Base-by-base conservation (phyloP, 2,329 filamentous ascomycete species). In the Fusarium clavum region DNA sequence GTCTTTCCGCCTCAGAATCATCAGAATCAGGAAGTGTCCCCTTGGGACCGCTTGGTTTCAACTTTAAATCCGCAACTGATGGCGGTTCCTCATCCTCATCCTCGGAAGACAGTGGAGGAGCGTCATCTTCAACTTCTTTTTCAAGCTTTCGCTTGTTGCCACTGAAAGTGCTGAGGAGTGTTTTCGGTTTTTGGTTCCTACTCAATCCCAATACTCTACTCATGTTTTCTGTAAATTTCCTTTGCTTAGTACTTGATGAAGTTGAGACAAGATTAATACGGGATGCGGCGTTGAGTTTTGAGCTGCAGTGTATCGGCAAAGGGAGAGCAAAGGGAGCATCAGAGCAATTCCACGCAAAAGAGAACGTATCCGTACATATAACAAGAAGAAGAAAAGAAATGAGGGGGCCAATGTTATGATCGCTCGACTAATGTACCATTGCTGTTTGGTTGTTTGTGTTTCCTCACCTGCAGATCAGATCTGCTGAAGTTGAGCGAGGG, bases 101-200 rank as follows among this genome's bases (percentile, higher is more conserved):
- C 20, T 74, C 77, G 29, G 72, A 78, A 20, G 77, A 75, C 25
- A 76, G n/a, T 13, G 79, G 79, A 7, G 72, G 72, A 43, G 70
- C 75, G 48, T 70, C 67, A 55, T 73, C 58, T 29, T 69, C 60
- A 25, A 64, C 51, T 11, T 67, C 34, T 24, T 62, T 45, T 45
- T 68, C 57, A 29, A 69, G 58, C 27, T 64, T 67, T 38, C 53
- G 45, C 47, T 57, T 56, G 52, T 29, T 47, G 38, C 46, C 56
- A 29, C 51, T 30, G n/a, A 67, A 34, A 3, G 14, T 54, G 8
- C 44, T 57, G 18, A 77, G 73, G 16, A 79, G 70, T 2, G 20
- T 46, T 11, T 29, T 22, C 14, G 73, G 64, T 3, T 20, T 47
- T 27, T 74, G 59, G 0, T 14, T 25, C 18, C 16, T 63, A 43